phyloP scores from a whole-genome alignment of 1,284 basidiomycete species.

The Cutaneotrichosporon arboriforme region DNA sequence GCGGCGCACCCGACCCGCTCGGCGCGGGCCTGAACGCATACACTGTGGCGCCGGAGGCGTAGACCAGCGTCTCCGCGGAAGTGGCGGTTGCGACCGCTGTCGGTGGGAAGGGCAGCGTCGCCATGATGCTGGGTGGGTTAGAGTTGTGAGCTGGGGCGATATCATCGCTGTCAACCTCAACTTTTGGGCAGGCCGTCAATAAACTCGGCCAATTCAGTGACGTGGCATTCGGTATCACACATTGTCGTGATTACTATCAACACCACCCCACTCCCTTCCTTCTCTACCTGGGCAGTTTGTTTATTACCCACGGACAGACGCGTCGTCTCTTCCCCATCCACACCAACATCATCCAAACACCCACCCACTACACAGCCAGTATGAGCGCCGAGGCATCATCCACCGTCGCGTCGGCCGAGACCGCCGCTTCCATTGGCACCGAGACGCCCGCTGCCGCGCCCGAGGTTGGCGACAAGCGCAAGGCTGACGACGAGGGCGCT shows the following conservation, averaged over 20 bases:
- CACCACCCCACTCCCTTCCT: not conserved
- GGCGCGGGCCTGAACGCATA: slow-evolving; percentile 3
- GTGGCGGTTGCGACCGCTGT: slow-evolving; percentile 16
- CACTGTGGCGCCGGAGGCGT: slow-evolving; percentile 12
- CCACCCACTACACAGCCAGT: slow-evolving; percentile 1
- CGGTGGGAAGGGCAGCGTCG: slow-evolving; percentile 11
- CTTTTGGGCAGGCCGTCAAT: too few relatives aligned
- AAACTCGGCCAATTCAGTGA: too few relatives aligned
- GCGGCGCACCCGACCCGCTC: slow-evolving; percentile 13
- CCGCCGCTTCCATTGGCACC: not conserved
- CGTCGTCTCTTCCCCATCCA: not conserved
- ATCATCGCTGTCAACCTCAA: too few relatives aligned
- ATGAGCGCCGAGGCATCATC: slow-evolving; percentile 19
- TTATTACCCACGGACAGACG: not conserved
- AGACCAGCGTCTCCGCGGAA: slow-evolving; percentile 1
- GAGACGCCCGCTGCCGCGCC: slow-evolving; percentile 7
- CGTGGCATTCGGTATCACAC: not conserved
- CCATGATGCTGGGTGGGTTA: not conserved
- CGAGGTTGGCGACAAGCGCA: slow-evolving; percentile 28
- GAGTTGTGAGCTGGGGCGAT: too few relatives aligned
- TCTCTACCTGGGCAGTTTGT: not conserved
- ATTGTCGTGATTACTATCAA: not conserved
- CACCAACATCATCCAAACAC: slow-evolving; percentile 3
- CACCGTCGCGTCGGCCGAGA: not conserved
- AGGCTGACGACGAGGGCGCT: slow-evolving; percentile 23